phyloP scores from a whole-genome alignment of 1,139 yeast genomes.

The Yamadazyma membranifaciens region DNA sequence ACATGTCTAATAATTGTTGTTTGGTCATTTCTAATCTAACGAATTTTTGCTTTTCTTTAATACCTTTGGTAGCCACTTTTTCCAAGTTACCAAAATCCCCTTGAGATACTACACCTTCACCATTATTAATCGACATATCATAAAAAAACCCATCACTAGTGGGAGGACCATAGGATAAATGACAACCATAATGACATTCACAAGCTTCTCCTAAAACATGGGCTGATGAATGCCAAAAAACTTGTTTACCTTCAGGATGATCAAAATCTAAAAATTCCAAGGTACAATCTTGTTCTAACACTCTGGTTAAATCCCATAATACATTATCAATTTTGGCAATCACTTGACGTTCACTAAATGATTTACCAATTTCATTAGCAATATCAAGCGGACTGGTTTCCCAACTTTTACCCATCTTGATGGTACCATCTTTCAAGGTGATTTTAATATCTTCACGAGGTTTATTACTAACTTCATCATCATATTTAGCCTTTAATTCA shows the following conservation, averaged over 20 bases:
- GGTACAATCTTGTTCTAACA: constrained; percentile 70
- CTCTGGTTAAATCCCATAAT: constrained; percentile 95
- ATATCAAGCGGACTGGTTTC: constrained; percentile 89
- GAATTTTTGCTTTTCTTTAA: constrained; percentile 94
- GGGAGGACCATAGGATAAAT: constrained; percentile 89
- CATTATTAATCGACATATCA: constrained; percentile 86
- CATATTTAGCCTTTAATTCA: constrained; percentile 73
- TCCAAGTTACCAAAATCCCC: constrained; percentile 84
- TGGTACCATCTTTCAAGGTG: constrained; percentile 83
- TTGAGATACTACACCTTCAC: constrained; percentile 73
- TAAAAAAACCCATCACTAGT: constrained; percentile 97
- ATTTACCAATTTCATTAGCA: constrained; percentile 81
- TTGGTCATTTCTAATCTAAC: constrained; percentile 92
- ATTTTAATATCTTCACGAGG: constrained; percentile 62
- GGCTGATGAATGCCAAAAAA: constrained; percentile 99
- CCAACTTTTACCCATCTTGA: constrained; percentile 77
- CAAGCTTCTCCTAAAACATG: constrained; percentile 98
- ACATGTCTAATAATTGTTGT: constrained; percentile 90
- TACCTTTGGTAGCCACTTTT: constrained; percentile 83
- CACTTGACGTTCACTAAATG: constrained; percentile 79
- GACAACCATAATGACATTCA: constrained; percentile 95
- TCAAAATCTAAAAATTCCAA: constrained; percentile 73
- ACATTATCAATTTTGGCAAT: constrained; percentile 88
- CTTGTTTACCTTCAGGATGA: constrained; percentile 85
- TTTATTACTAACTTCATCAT: constrained; percentile 65